Evolutionary conservation across 2,329 filamentous ascomycete species (phyloP), one percentile per base, ranked within the genome.

Genomic region (Fonsecaea erecta): DNA sequence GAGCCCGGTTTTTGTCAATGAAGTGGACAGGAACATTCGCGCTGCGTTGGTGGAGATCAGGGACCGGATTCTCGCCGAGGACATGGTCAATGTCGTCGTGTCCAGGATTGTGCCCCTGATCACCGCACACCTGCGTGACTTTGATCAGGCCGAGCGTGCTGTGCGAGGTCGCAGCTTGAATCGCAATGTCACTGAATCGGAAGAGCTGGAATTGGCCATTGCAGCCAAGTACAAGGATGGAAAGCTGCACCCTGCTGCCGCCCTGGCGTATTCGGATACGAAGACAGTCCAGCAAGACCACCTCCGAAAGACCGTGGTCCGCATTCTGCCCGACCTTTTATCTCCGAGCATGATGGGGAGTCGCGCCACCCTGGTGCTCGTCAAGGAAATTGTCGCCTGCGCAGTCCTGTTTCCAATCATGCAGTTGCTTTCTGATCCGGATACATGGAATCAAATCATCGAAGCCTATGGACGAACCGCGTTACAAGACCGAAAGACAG

Each of bases 361-460:
- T 75, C 85, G 91, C 66, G 87, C 91, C 48, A 93, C 97, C 7
- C 87, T 86, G 34, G 90, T 89, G 37, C 81, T 99, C 60, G 85
- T 97, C 65, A 88, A 91, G 71, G 96, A 99, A 79, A 89, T 99
- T 66, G 87, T 97, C n/a, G 85, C 92, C 24, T 97, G 95, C 77
- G 92, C 92, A n/a, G 89, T 99, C 43, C 81, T 99, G 40, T 88
- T 88, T 48, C 95, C 95, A 0, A 81, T 96, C 24, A 84, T 97
- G 74, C 88, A 90, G 72, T 82, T 93, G 67, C 81, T 99, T 18
- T 87, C 91, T 4, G 94, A 99, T 71, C 93, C 96, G 1, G 96
- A 99, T 79, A 96, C 90, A 8, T 99, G 94, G 94, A 98, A 99
- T 73, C 93, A 97, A 76, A 78, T 97, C 65, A 92, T 98, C 84